Percentiles rank a stretch among this genome's conserved stretches.
Evolutionary conservation across 2,329 filamentous ascomycete genomes (phyloP).

Genomic region (Venturia aucupariae): DNA sequence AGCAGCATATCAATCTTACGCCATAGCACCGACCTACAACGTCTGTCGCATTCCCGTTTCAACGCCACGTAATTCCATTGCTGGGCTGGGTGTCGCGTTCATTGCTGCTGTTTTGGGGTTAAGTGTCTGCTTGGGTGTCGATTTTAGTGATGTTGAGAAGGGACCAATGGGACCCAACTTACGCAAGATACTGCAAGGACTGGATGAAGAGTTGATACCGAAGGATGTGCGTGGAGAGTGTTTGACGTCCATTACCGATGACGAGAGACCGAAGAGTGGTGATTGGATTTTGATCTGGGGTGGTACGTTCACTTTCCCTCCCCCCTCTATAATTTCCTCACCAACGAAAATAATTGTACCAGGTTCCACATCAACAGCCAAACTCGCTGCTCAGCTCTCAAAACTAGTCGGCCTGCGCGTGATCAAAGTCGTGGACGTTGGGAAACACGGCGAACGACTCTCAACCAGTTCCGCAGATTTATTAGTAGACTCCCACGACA

Average conservation of each 20-base stretch:
- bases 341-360: conserved; percentile 15
- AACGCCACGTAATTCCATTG: conserved; percentile 41
- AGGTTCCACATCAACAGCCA: conserved; percentile 57
- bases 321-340: conserved; percentile 24
- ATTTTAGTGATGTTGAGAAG: conserved; percentile 41
- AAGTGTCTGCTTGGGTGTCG: conserved; percentile 60
- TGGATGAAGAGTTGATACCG: conserved; percentile 44
- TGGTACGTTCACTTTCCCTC: conserved; percentile 24
- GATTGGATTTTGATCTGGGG: conserved; percentile 72
- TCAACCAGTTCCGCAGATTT: conserved; percentile 48
- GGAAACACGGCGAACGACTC: conserved; percentile 54
- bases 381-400: conserved; percentile 58
- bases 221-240: conserved; percentile 55
- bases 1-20: conserved; percentile 62
- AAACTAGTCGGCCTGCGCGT: conserved; percentile 56
- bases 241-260: conserved; percentile 42
- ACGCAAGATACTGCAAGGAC: conserved; percentile 37
- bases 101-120: conserved; percentile 59
- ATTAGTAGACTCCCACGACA: conserved; percentile 59
- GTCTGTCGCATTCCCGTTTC: conserved; percentile 50
- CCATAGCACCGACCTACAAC: conserved; percentile 56
- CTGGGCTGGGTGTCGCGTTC: conserved; percentile 61
- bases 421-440: conserved; percentile 56
- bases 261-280: conserved; percentile 47
- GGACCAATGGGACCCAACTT: conserved; percentile 49